These are phyloP conservation scores for Metschnikowia dekortorum DNA, from an alignment of 805 yeast species.

Conservation along the genomic window DNA sequence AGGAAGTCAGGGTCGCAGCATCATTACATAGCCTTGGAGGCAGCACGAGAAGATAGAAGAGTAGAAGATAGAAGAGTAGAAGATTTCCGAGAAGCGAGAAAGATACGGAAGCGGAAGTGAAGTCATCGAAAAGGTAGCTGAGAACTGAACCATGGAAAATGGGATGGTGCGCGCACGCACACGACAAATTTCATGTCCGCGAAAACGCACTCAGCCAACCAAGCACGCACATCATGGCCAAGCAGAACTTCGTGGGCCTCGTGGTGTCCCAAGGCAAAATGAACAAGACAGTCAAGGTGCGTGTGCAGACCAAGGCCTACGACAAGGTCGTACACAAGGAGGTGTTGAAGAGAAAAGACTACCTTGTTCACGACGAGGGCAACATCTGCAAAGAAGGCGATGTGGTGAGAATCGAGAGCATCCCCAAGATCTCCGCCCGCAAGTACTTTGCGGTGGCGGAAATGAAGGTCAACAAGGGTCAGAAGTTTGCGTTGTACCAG, in stretches of 20 bases:
- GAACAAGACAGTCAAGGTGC: slow-evolving; percentile 91
- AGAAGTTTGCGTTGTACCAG: slow-evolving; percentile 80
- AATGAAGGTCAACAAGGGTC: slow-evolving; percentile 83
- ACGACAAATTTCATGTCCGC: not conserved
- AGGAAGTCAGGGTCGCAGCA: too few species aligned
- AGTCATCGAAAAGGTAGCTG: too few species aligned
- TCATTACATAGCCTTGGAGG: too few species aligned
- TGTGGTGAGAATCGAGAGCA: slow-evolving; percentile 85
- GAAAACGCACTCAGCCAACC: not conserved
- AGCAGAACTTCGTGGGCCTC: slow-evolving; percentile 86
- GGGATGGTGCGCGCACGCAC: slow-evolving; percentile 5
- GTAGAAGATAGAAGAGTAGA: too few species aligned
- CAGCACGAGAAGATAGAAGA: too few species aligned
- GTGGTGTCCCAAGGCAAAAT: slow-evolving; percentile 95
- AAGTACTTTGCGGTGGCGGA: slow-evolving; percentile 92
- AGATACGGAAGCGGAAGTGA: too few species aligned
- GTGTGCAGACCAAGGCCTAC: slow-evolving; percentile 74
- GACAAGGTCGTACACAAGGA: slow-evolving; percentile 72
- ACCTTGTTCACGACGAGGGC: slow-evolving; percentile 90
- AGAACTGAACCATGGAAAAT: too few species aligned
- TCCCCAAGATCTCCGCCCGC: slow-evolving; percentile 76
- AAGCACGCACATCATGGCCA: slow-evolving; percentile 52
- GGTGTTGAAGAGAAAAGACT: slow-evolving; percentile 72
- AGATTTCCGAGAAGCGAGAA: too few species aligned
- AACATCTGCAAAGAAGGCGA: slow-evolving; percentile 92